These are phyloP conservation scores for Rhododendron vialii DNA, from an alignment of 148 eudicot genomes.

Conservation along the genomic window DNA sequence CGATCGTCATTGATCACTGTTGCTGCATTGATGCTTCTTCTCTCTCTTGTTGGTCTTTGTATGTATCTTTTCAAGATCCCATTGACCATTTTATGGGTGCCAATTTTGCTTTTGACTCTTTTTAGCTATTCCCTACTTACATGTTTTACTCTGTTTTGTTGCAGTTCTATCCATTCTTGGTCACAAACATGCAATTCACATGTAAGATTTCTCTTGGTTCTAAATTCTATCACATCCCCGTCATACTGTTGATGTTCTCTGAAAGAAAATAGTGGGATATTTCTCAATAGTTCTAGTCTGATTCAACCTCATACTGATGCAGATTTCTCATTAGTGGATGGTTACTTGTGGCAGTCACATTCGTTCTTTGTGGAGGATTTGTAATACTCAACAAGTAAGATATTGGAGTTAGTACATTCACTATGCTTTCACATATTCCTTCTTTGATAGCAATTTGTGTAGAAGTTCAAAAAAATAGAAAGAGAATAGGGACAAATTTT, in stretches of 20 bases:
- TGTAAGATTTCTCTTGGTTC: slow-evolving; percentile 40
- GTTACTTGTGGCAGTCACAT: slow-evolving; percentile 82
- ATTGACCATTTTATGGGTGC: not conserved
- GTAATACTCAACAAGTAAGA: slow-evolving; percentile 79
- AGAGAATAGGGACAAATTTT: not conserved
- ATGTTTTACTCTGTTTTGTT: not conserved
- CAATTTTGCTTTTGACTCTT: not conserved
- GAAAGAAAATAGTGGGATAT: not conserved
- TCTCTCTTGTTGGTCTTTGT: slow-evolving; percentile 77
- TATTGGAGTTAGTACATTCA: not conserved
- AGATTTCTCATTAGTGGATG: slow-evolving; percentile 90
- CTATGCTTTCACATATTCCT: not conserved
- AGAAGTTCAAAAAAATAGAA: not conserved
- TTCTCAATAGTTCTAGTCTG: not conserved
- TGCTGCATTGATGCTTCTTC: slow-evolving; percentile 69
- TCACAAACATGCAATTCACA: slow-evolving; percentile 63
- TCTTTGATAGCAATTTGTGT: not conserved
- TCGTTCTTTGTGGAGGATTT: slow-evolving; percentile 82
- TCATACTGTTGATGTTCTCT: not conserved
- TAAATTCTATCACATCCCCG: not conserved
- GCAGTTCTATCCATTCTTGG: slow-evolving; percentile 69
- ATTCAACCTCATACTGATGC: slow-evolving; percentile 27
- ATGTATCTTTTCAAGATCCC: slow-evolving; percentile 22
- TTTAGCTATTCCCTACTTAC: not conserved
- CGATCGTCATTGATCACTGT: slow-evolving; percentile 58